Evolutionary conservation across 2,329 filamentous ascomycete genomes (phyloP).

Genomic region (Thielaviopsis punctulata): DNA sequence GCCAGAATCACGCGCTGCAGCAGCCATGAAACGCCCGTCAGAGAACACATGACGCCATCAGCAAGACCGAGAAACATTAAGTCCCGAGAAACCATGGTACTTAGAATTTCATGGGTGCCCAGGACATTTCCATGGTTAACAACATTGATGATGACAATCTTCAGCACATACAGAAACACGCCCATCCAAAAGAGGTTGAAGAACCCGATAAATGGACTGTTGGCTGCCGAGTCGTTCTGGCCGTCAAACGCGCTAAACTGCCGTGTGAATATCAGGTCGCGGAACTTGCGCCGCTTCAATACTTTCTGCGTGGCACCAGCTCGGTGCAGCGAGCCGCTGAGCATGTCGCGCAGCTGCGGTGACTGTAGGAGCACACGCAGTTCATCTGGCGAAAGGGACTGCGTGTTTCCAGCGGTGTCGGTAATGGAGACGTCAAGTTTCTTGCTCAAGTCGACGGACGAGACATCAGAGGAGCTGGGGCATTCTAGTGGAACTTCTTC

Average conservation of each 20-base stretch:
- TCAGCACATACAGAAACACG: conserved; percentile 47
- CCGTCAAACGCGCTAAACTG: conserved; percentile 61
- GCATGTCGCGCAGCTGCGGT: conserved; percentile 4
- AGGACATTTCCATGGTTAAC: conserved; percentile 48
- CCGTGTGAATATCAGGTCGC: conserved; percentile 48
- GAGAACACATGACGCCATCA: conserved; percentile 50
- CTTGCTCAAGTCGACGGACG: conserved; percentile 12
- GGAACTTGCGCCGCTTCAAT: conserved; percentile 19
- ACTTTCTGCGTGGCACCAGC: conserved; percentile 1
- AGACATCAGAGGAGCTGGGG: neutral
- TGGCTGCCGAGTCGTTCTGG: conserved; percentile 45
- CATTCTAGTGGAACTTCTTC: neutral
- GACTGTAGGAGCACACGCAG: conserved; percentile 8
- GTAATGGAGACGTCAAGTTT: conserved; percentile 12
- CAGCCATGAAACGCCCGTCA: conserved; percentile 47
- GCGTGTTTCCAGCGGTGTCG: conserved; percentile 10
- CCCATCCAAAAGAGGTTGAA: conserved; percentile 65
- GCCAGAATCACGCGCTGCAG: conserved; percentile 43
- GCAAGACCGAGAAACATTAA: conserved; percentile 39
- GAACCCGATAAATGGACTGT: conserved; percentile 62
- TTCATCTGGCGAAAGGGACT: conserved; percentile 15
- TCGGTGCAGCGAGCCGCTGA: conserved; percentile 2
- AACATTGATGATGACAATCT: conserved; percentile 53
- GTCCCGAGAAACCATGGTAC: conserved; percentile 42
- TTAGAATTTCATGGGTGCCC: conserved; percentile 55